These are phyloP conservation scores for Carex parvula DNA, from an alignment of 176 grass and related monocot genomes.

Conservation along the genomic window DNA sequence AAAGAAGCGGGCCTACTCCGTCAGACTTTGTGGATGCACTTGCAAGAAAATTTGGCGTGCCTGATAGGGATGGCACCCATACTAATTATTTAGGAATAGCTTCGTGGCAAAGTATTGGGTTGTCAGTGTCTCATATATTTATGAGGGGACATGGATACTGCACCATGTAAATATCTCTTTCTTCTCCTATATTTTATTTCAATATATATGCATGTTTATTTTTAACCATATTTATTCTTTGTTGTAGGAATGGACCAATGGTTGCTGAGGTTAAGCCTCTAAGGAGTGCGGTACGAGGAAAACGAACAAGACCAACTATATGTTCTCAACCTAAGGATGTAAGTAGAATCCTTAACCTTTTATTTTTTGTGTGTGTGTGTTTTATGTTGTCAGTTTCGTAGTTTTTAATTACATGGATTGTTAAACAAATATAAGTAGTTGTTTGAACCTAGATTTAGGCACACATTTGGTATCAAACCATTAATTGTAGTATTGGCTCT, in stretches of 20 bases:
- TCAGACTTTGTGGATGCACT: conserved; percentile 38
- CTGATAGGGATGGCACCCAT: not conserved
- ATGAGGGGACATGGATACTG: conserved; percentile 21
- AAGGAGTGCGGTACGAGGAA: conserved; percentile 6
- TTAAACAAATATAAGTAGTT: not conserved
- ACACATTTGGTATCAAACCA: not conserved
- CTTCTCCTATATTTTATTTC: conserved; percentile 1
- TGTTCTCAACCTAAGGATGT: conserved; percentile 21
- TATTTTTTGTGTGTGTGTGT: not conserved
- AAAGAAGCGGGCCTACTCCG: conserved; percentile 33
- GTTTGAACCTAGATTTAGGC: not conserved
- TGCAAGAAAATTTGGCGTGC: conserved; percentile 24
- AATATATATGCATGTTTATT: not conserved
- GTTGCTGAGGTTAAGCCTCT: conserved; percentile 20
- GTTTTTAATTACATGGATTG: not conserved
- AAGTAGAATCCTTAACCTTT: not conserved
- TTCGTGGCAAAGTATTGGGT: conserved; percentile 24
- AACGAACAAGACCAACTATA: not conserved
- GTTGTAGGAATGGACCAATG: conserved; percentile 34
- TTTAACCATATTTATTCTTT: not conserved
- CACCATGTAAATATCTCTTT: conserved; percentile 35
- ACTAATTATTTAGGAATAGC: not conserved
- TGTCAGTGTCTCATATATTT: conserved; percentile 18
- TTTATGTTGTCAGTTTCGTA: not conserved
- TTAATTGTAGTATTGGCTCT: not conserved